Percentiles rank a stretch among this genome's conserved stretches.
phyloP scores from a whole-genome alignment of 2,329 filamentous ascomycete species.

The Cladorrhinum sp. region DNA sequence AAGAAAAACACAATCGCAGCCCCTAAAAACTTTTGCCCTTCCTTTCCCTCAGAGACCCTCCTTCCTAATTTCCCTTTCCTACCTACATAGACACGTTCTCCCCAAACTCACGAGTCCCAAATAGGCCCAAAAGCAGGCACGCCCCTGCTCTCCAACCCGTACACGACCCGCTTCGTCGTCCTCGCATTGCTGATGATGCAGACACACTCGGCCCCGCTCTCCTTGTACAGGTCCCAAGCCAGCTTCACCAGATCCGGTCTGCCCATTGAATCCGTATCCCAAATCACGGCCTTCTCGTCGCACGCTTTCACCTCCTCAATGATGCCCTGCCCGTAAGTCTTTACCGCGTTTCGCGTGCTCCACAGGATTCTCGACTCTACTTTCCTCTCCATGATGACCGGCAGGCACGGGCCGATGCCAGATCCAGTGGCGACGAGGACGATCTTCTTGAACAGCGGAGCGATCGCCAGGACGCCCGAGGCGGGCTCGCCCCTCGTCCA shows the following conservation, averaged over 20 bases:
- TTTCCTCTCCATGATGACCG: conserved; percentile 41
- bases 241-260: conserved; percentile 30
- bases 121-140: conserved; percentile 37
- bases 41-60: no score
- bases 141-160: conserved; percentile 32
- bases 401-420: conserved; percentile 58
- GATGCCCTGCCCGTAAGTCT: conserved; percentile 30
- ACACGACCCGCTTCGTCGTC: conserved; percentile 34
- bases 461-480: conserved; percentile 54
- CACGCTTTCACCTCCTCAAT: conserved; percentile 26
- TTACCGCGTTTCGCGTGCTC: conserved; percentile 29
- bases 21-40: no score
- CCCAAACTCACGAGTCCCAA: conserved; percentile 19
- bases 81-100: no score
- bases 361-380: conserved; percentile 29
- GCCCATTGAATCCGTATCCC: conserved; percentile 32
- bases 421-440: conserved; percentile 60
- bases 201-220: conserved; percentile 32
- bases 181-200: conserved; percentile 36
- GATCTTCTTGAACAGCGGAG: conserved; percentile 52
- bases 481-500: conserved; percentile 57
- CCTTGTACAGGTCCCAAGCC: conserved; percentile 24
- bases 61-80: no score
- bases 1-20: no score
- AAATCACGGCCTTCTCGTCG: conserved; percentile 32